Conservation (phyloP, 1,284 basidiomycete species). For the Porodaedalea pini region DNA sequence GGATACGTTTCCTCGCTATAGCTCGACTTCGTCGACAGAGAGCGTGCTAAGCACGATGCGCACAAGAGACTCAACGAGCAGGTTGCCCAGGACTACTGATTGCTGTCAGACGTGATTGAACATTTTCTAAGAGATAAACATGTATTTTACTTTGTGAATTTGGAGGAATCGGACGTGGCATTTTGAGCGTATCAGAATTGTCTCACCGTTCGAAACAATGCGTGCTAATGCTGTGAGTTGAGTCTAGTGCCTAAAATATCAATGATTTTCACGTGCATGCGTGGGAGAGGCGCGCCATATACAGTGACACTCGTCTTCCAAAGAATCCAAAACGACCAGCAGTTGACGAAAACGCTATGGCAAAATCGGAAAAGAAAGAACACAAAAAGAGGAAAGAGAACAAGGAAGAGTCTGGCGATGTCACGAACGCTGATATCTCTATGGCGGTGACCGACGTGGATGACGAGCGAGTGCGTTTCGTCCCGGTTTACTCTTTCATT, state of each 20-base stretch:
- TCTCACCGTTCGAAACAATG: no score
- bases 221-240: neutral
- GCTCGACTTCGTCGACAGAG: constrained; percentile 40
- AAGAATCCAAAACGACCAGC: no score
- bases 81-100: constrained; percentile 16
- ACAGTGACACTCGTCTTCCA: no score
- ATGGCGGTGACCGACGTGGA: constrained; percentile 44
- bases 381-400: constrained; percentile 49
- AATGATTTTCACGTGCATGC: no score
- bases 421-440: constrained; percentile 28
- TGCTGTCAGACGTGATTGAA: neutral
- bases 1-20: constrained; percentile 13
- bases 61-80: constrained; percentile 24
- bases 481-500: neutral
- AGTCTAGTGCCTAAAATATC: no score
- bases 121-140: neutral
- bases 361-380: constrained; percentile 65
- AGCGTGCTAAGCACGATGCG: constrained; percentile 42
- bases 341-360: constrained; percentile 37
- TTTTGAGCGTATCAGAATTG: no score
- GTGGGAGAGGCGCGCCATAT: no score
- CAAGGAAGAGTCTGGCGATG: constrained; percentile 32
- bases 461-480: constrained; percentile 30
- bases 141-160: neutral
- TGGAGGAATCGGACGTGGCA: neutral